These are phyloP conservation scores for Herpetospermum pedunculosum DNA, from an alignment of 306 rosid species.

Conservation along the genomic window DNA sequence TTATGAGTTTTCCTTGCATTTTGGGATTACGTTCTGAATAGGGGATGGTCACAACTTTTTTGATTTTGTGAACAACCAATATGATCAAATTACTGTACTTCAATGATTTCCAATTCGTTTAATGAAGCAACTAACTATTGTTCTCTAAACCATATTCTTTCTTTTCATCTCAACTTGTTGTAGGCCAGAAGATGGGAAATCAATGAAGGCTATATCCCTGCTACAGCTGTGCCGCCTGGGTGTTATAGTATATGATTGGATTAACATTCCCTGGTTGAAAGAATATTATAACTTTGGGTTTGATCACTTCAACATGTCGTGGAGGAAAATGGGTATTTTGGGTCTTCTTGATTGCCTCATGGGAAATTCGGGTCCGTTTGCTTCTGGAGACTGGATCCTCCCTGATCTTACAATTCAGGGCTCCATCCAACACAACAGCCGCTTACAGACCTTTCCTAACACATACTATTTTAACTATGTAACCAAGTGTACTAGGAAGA, in stretches of 20 bases:
- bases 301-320: slow-evolving; percentile 77
- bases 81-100: neutral
- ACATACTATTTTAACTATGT: slow-evolving; percentile 95
- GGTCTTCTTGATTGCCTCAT: slow-evolving; percentile 68
- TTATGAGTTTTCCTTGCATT: neutral
- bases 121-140: neutral
- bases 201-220: slow-evolving; percentile 65
- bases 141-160: neutral
- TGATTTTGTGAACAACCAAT: neutral
- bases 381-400: slow-evolving; percentile 94
- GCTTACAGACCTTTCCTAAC: slow-evolving; percentile 55
- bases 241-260: slow-evolving; percentile 83
- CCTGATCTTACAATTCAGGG: slow-evolving; percentile 98
- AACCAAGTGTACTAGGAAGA: slow-evolving; percentile 73
- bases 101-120: neutral
- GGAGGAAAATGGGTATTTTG: slow-evolving; percentile 70
- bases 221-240: slow-evolving; percentile 81
- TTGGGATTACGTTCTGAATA: neutral
- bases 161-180: slow-evolving; percentile 9
- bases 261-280: slow-evolving; percentile 76
- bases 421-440: slow-evolving; percentile 44
- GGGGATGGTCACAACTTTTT: neutral
- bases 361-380: slow-evolving; percentile 80
- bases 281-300: slow-evolving; percentile 86
- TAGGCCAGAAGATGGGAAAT: slow-evolving; percentile 86